Conservation (phyloP, 139 green algal genomes). For the Microglena sp. region DNA sequence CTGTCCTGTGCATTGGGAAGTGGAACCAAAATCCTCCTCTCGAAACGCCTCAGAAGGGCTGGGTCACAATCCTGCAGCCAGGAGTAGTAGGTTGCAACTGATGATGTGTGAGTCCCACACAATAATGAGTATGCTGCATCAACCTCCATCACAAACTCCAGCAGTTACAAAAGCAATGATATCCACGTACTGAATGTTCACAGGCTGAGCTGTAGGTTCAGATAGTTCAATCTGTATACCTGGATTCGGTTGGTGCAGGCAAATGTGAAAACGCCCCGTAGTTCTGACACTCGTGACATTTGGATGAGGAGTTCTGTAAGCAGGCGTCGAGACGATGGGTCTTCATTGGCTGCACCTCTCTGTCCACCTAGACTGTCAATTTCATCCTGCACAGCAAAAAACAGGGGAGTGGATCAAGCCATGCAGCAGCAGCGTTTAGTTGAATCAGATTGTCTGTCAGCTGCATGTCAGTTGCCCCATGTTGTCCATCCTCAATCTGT, state of each 20-base stretch:
- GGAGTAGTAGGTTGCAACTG: not conserved
- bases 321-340: slow-evolving; percentile 31
- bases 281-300: slow-evolving; percentile 6
- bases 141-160: not conserved
- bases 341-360: slow-evolving; percentile 22
- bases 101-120: not conserved
- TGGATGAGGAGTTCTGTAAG: slow-evolving; percentile 58
- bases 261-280: slow-evolving; percentile 31
- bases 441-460: not conserved
- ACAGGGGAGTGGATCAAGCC: not conserved
- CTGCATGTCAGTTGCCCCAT: not conserved
- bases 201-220: not conserved
- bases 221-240: slow-evolving; percentile 10
- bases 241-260: slow-evolving; percentile 52
- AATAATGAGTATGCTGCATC: not conserved
- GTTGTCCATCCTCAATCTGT: not conserved
- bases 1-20: slow-evolving; percentile 27
- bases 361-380: slow-evolving; percentile 39
- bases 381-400: slow-evolving; percentile 37
- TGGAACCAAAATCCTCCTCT: slow-evolving; percentile 38
- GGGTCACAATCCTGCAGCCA: slow-evolving; percentile 41
- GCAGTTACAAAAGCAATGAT: too few species aligned
- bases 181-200: too few species aligned
- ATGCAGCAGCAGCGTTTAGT: not conserved
- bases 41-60: slow-evolving; percentile 48